Evolutionary conservation across 768 basidiomycete genomes (phyloP), one percentile per base, ranked within the genome.

Genomic region (Russula vinacea): DNA sequence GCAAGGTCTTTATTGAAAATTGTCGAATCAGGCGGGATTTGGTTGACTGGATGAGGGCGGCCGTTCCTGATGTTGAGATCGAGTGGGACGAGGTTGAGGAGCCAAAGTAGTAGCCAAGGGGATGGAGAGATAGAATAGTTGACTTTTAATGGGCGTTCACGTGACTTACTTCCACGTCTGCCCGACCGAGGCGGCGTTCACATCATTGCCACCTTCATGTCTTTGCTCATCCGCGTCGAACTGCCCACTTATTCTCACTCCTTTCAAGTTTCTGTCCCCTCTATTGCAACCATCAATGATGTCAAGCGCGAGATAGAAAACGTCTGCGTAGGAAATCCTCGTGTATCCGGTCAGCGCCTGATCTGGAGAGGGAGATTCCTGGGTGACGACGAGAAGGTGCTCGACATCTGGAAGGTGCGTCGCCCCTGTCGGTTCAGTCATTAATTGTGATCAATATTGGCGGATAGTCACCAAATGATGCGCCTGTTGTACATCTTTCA

Each of bases 281-380:
- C 72, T 37, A 73, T 75, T 16, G 78, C 78, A 58, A 83, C 84
- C 17, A 77, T 92, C 44, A 76, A 77, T 39, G 81, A 89, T 70
- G 77, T 91, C 64, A 92, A 92, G 76, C 77, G 80, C 62, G 81
- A 84, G 73, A 91, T 92, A 68, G 78, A 75, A 61, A 74, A 72
- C 19, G 72, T 75, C 26, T 92, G 90, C 71, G 74, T 79, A 19
- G 90, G 90, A 29, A 79, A 77, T 65, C 90, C 90, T 49, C 79
- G 76, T 47, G 78, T 83, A 19, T 83, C 84, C n/a, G 88, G 89
- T 22, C 90, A 92, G 74, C 79, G 87, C 62, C 79, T 92, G 62
- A 86, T 92, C 62, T 90, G 85, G 83, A 80, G 84, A 70, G 90
- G 90, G 24, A 83, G 90, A 52, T 79, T 80, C 70, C 77, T 92